These are phyloP conservation scores for Calonectria hawksworthii DNA, from an alignment of 2,329 filamentous ascomycete genomes.

Conservation along the genomic window DNA sequence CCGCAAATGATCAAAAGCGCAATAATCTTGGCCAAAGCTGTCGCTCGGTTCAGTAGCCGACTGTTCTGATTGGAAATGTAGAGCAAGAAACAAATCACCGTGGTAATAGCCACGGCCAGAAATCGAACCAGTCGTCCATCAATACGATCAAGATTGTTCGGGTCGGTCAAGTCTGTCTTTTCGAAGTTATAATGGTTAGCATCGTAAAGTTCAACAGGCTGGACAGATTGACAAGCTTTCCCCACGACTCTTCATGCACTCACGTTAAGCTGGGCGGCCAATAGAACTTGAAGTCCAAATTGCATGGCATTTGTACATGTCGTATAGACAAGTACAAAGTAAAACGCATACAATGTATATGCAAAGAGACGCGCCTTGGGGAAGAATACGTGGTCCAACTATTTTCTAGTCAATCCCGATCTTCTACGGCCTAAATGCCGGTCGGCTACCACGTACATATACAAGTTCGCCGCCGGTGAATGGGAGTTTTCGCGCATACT, in stretches of 20 bases:
- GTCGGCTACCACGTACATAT: not conserved
- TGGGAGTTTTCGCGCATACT: not conserved
- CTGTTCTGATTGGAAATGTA: not conserved
- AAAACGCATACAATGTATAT: not conserved
- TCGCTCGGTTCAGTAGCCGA: not conserved
- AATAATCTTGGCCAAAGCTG: not conserved
- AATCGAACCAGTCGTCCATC: not conserved
- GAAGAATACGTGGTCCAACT: not conserved
- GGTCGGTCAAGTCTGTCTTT: too few relatives aligned
- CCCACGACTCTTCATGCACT: too few relatives aligned
- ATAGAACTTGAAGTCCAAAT: not conserved
- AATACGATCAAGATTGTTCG: not conserved
- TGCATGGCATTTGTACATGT: constrained; percentile 6
- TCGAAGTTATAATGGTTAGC: too few relatives aligned
- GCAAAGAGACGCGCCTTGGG: not conserved
- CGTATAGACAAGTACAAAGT: not conserved
- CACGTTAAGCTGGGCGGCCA: not conserved
- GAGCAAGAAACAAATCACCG: not conserved
- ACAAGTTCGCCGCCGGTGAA: constrained; percentile 5
- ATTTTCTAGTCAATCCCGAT: not conserved
- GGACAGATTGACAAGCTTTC: too few relatives aligned
- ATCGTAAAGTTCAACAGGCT: too few relatives aligned
- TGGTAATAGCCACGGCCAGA: not conserved
- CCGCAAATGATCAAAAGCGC: not conserved
- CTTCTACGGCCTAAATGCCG: too few relatives aligned